These are phyloP conservation scores for Macrocybe gigantea DNA, from an alignment of 768 basidiomycete species.

Conservation along the genomic window DNA sequence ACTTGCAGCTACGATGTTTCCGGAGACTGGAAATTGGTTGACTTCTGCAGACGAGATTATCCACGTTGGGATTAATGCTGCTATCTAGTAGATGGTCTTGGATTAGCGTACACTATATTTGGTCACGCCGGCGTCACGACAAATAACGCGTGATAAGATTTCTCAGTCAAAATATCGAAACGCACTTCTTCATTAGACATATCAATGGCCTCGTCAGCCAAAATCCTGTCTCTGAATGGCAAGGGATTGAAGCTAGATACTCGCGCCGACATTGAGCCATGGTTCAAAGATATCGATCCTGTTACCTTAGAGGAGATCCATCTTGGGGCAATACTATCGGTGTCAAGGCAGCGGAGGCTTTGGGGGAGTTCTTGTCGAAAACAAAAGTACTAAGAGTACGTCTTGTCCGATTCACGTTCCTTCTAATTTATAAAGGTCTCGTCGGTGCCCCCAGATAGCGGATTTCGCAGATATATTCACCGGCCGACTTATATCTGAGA, in stretches of 20 bases:
- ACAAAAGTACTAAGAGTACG: constrained; percentile 67
- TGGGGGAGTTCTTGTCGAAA: constrained; percentile 72
- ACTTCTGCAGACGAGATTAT: constrained; percentile 59
- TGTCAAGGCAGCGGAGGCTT: constrained; percentile 79
- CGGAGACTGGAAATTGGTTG: constrained; percentile 54
- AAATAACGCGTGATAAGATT: not conserved
- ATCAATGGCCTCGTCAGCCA: constrained; percentile 23
- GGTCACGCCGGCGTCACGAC: no score
- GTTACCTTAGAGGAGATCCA: constrained; percentile 78
- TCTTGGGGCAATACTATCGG: constrained; percentile 94
- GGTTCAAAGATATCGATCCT: constrained; percentile 61
- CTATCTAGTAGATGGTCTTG: constrained; percentile 31
- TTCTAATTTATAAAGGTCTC: not conserved
- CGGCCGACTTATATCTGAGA: constrained; percentile 91
- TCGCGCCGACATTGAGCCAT: constrained; percentile 67
- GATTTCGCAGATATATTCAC: constrained; percentile 99
- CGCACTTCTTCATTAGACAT: no score
- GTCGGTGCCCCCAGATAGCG: constrained; percentile 55
- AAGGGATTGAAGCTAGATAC: constrained; percentile 78
- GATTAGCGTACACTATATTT: no score
- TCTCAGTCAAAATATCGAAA: not conserved
- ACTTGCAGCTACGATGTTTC: constrained; percentile 48
- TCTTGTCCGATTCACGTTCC: not conserved
- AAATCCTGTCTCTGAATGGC: constrained; percentile 44
- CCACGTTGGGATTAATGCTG: constrained; percentile 51